Base-by-base conservation (phyloP, 495 filamentous ascomycete species). In the Aspergillus diversus region DNA sequence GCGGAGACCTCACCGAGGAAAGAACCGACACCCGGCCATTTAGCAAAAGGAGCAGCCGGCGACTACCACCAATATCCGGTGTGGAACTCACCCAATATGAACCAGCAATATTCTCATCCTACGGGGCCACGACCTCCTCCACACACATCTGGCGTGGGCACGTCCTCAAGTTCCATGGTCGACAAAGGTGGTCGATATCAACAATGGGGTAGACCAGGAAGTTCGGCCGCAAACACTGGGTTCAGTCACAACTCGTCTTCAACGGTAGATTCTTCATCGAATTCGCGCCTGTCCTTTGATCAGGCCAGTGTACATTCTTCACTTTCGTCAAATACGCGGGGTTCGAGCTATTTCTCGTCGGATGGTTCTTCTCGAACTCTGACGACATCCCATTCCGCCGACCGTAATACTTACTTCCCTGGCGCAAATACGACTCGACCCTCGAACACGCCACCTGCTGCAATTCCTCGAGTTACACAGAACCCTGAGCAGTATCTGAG, bases 11-110 rank as follows among this genome's bases (percentile, higher is more conserved):
- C 84, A 62, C 79, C 83, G 32, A 83, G 87, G 61, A 86, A 85
- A 69, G 90, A 95, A 51, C 90, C 89, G 47, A 82, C 89, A 50
- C 91, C 93, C 15, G 90, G 92, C 75, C 89, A 93, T 69, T 75
- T 96, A 39, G 93, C 90, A 72, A 92, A 91, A 74, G 80, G 82
- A 55, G 86, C 84, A 21, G 82, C 81, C 51, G 39, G 21, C 21
- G 94, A 97, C 69, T 97, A 86, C 70, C 92, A 97, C 74, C 94
- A 97, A 69, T 97, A 97, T 75, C 92, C 93, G 7, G 84, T 82
- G 17, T 88, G 90, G 78, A 86, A 90, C 59, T 81, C 87, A 39
- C 64, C 77, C 2, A 66, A 74, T 34, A 64, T 70, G 51, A 74
- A 74, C 33, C 81, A 81, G 63, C 71, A 76, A 17, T 80, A 78